phyloP scores from a whole-genome alignment of 2,329 filamentous ascomycete species.

The Aspergillus versicolor region DNA sequence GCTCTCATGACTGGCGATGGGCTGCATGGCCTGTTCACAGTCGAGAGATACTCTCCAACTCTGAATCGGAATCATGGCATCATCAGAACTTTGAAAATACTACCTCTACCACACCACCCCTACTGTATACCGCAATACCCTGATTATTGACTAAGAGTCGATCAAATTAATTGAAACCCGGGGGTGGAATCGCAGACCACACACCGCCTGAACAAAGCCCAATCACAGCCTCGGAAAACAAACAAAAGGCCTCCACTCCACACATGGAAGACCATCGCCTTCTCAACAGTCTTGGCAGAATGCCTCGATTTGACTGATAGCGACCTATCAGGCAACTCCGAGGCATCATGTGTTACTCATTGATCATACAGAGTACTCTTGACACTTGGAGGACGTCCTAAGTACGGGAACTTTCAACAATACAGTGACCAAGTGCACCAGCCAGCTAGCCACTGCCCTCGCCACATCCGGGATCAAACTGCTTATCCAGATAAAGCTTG shows the following conservation, averaged over 20 bases:
- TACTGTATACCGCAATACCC: neutral
- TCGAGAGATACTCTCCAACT: neutral
- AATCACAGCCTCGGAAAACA: neutral
- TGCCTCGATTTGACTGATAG: neutral
- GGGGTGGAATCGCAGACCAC: conserved; percentile 1
- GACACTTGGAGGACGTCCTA: neutral
- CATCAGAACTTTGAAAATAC: neutral
- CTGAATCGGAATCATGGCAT: too few relatives aligned
- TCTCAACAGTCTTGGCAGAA: conserved; percentile 18
- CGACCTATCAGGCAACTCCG: conserved; percentile 1
- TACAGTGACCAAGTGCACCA: too few relatives aligned
- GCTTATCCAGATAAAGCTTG: neutral
- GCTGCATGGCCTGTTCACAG: neutral
- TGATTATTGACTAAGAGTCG: neutral
- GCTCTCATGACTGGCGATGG: conserved; percentile 1
- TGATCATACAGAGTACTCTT: neutral
- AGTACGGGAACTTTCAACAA: too few relatives aligned
- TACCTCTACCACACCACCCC: neutral
- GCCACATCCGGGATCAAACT: neutral
- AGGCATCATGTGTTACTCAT: conserved; percentile 1
- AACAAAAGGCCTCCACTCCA: neutral
- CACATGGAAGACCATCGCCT: conserved; percentile 10
- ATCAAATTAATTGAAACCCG: conserved; percentile 1
- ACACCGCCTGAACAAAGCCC: conserved; percentile 12
- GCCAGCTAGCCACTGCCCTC: neutral